phyloP scores from a whole-genome alignment of 805 yeast genomes.

The Priceomyces fermenticarens region DNA sequence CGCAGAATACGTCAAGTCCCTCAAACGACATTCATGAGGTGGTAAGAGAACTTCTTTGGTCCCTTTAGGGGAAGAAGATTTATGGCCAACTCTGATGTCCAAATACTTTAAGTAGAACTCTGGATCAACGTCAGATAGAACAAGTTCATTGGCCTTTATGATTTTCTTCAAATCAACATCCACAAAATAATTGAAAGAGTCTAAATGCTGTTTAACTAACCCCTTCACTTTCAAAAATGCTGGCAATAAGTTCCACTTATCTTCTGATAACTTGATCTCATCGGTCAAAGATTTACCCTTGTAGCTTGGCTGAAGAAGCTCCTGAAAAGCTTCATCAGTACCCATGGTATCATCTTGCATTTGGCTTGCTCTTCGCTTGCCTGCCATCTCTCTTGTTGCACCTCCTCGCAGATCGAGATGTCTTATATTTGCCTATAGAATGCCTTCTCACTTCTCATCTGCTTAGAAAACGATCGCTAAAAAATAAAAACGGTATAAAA shows the following conservation, averaged over 20 bases:
- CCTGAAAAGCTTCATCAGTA: conserved; percentile 65
- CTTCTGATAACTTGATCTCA: conserved; percentile 86
- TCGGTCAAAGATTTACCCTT: conserved; percentile 86
- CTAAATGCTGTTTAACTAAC: conserved; percentile 93
- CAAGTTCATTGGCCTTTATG: conserved; percentile 83
- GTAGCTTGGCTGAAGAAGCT: conserved; percentile 74
- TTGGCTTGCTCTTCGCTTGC: conserved; percentile 9
- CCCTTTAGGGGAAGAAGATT: conserved; percentile 49
- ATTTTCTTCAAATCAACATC: conserved; percentile 92
- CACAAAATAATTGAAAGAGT: conserved; percentile 95
- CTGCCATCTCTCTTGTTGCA: conserved; percentile 8
- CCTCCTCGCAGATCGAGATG: neutral
- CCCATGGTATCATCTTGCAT: conserved; percentile 10
- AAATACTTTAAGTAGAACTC: conserved; percentile 90
- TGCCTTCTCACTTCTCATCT: neutral
- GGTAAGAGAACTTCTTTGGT: conserved; percentile 64
- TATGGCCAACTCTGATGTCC: conserved; percentile 88
- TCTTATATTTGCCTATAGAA: too few relatives aligned
- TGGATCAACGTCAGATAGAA: conserved; percentile 94
- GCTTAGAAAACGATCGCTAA: neutral
- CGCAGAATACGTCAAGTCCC: conserved; percentile 93
- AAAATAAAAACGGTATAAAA: neutral
- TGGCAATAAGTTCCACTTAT: conserved; percentile 95
- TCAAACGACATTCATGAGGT: conserved; percentile 92
- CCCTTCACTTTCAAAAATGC: conserved; percentile 96